Percentiles rank a stretch among this genome's conserved stretches.
Conservation (phyloP, 2,329 filamentous ascomycete species). For the Dactylellina haptotyla region DNA sequence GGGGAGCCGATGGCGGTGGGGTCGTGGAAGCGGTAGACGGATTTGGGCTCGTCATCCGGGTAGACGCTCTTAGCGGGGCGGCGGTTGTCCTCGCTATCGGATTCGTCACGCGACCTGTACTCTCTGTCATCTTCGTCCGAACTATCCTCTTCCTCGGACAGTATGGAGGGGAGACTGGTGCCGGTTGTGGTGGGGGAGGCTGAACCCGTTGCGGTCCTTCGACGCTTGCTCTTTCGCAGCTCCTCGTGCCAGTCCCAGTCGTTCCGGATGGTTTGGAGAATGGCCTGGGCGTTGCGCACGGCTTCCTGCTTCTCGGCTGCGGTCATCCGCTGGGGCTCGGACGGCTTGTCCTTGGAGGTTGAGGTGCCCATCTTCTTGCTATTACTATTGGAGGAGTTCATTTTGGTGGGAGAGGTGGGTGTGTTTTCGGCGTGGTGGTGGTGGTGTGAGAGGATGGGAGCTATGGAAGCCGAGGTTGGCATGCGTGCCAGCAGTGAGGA, state of each 20-base stretch:
- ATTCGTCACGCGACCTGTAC: conserved; percentile 55
- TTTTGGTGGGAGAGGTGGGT: conserved; percentile 1
- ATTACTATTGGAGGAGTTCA: neutral
- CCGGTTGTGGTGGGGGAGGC: conserved; percentile 9
- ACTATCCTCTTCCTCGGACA: conserved; percentile 35
- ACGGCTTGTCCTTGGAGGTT: conserved; percentile 34
- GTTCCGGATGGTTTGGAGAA: conserved; percentile 40
- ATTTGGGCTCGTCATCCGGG: conserved; percentile 47
- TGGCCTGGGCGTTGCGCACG: conserved; percentile 39
- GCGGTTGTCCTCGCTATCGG: conserved; percentile 54
- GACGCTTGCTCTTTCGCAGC: conserved; percentile 37
- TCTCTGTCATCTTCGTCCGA: conserved; percentile 47
- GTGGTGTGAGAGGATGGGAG: conserved; percentile 31
- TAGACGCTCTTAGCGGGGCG: conserved; percentile 50
- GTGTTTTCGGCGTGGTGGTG: conserved; percentile 23
- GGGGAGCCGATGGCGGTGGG: conserved; percentile 36
- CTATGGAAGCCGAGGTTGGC: conserved; percentile 44
- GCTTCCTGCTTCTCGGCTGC: conserved; percentile 48
- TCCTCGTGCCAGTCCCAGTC: conserved; percentile 49
- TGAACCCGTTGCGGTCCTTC: conserved; percentile 8
- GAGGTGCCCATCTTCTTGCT: conserved; percentile 26
- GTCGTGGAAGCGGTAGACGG: conserved; percentile 52
- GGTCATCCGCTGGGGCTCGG: conserved; percentile 31
- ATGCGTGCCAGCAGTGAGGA: conserved; percentile 49
- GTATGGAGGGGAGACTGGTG: conserved; percentile 15